These are phyloP conservation scores for Thalassiosira livingstoniorum DNA, from an alignment of 352 stramenopile genomes.

Conservation along the genomic window DNA sequence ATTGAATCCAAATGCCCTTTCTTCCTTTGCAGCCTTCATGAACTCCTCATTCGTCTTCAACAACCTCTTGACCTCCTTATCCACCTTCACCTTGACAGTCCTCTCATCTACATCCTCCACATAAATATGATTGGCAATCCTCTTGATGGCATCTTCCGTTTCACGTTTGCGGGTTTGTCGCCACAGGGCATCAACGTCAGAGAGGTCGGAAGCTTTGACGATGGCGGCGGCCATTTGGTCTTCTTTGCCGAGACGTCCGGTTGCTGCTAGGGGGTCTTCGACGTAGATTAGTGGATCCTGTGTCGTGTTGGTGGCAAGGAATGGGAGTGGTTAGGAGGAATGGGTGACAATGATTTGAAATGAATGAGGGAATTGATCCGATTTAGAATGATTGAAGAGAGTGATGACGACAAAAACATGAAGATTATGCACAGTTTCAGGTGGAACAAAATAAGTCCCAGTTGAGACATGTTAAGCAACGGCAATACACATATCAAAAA, in stretches of 20 bases:
- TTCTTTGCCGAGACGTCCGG: conserved; percentile 55
- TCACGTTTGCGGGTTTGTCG: conserved; percentile 60
- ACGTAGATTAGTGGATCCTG: conserved; percentile 61
- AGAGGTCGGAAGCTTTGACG: conserved; percentile 65
- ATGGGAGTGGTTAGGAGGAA: too few relatives aligned
- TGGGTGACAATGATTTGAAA: too few relatives aligned
- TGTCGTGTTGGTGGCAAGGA: too few relatives aligned
- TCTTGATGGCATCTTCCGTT: conserved; percentile 58
- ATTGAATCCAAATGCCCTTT: too few relatives aligned
- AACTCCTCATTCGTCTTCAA: conserved; percentile 58
- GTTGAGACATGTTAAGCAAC: too few relatives aligned
- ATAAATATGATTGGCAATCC: conserved; percentile 75
- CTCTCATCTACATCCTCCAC: conserved; percentile 75
- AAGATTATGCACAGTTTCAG: too few relatives aligned
- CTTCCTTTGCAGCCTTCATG: conserved; percentile 1
- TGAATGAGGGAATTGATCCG: too few relatives aligned
- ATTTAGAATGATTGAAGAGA: too few relatives aligned
- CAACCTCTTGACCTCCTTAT: conserved; percentile 53
- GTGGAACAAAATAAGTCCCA: too few relatives aligned
- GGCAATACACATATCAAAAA: too few relatives aligned
- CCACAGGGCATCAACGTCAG: conserved; percentile 74
- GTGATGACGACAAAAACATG: too few relatives aligned
- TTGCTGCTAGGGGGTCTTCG: conserved; percentile 71
- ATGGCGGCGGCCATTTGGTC: conserved; percentile 41
- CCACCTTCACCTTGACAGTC: conserved; percentile 54